Conservation (phyloP, 352 stramenopile species). For the Thalassiosira exigua region DNA sequence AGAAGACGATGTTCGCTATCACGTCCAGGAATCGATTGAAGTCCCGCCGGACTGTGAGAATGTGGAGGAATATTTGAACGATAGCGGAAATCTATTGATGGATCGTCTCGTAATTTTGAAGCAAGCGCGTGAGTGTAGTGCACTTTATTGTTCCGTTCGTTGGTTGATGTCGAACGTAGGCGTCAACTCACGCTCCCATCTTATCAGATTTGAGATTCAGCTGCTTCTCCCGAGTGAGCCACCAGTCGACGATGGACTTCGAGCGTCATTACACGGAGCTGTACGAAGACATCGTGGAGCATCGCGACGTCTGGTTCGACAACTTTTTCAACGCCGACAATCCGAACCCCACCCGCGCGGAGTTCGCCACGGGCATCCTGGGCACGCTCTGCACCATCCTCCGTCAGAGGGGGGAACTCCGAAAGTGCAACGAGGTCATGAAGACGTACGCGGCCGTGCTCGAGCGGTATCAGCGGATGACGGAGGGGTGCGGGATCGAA, state of each 20-base stretch:
- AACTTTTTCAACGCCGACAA: conserved; percentile 29
- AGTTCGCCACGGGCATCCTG: conserved; percentile 26
- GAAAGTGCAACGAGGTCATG: conserved; percentile 22
- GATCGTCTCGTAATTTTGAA: too few species aligned
- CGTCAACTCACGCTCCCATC: too few species aligned
- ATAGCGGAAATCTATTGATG: too few species aligned
- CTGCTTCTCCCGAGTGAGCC: conserved; percentile 1
- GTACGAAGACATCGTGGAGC: conserved; percentile 21
- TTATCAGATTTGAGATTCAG: too few species aligned
- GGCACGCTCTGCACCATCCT: conserved; percentile 33
- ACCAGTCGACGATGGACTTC: conserved; percentile 23
- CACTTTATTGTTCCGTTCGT: too few species aligned
- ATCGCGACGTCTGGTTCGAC: conserved; percentile 33
- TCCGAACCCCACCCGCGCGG: not conserved
- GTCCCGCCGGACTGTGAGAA: too few species aligned
- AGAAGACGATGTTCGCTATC: too few species aligned
- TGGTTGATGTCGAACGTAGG: too few species aligned
- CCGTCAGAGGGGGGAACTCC: conserved; percentile 22
- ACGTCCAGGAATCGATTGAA: too few species aligned
- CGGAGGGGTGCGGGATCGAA: conserved; percentile 3
- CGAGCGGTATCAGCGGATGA: conserved; percentile 27
- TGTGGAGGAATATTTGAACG: too few species aligned
- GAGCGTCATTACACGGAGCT: conserved; percentile 27
- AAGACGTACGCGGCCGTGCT: conserved; percentile 26
- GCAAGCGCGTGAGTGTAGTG: too few species aligned